Evolutionary conservation across 2,329 filamentous ascomycete species (phyloP).

Genomic region (Lachnellula subtilissima): DNA sequence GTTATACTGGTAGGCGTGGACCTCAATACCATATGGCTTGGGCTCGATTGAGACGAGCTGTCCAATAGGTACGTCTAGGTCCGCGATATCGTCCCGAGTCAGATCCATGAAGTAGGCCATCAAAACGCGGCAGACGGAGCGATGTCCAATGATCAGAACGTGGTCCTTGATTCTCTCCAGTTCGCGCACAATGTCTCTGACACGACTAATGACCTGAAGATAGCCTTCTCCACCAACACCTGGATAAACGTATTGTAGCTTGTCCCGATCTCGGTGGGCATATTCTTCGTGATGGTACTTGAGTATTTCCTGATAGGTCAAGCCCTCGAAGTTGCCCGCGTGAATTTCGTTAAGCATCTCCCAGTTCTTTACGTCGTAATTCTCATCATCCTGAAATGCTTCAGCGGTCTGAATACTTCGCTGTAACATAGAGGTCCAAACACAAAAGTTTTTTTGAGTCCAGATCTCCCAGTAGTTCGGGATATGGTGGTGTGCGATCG

Average conservation of each 20-base stretch:
- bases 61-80: conserved; percentile 88
- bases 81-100: conserved; percentile 84
- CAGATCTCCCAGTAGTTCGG: conserved; percentile 66
- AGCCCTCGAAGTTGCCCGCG: conserved; percentile 84
- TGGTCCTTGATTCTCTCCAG: conserved; percentile 97
- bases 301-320: conserved; percentile 90
- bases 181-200: conserved; percentile 93
- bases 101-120: conserved; percentile 96
- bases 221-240: conserved; percentile 95
- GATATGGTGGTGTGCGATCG: conserved; percentile 91
- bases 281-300: conserved; percentile 78
- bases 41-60: conserved; percentile 94
- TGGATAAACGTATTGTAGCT: conserved; percentile 94
- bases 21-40: conserved; percentile 95
- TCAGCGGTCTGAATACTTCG: conserved; percentile 84
- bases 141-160: conserved; percentile 85
- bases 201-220: conserved; percentile 90
- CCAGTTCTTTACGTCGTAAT: conserved; percentile 96
- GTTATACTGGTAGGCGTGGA: conserved; percentile 92
- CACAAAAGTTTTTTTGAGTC: conserved; percentile 87
- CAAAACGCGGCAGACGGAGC: conserved; percentile 84
- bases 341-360: conserved; percentile 97
- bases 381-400: conserved; percentile 84
- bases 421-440: conserved; percentile 97
- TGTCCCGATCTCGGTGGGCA: conserved; percentile 71